Conservation (phyloP, 768 basidiomycete species). For the Xerocomellus amylosporus region DNA sequence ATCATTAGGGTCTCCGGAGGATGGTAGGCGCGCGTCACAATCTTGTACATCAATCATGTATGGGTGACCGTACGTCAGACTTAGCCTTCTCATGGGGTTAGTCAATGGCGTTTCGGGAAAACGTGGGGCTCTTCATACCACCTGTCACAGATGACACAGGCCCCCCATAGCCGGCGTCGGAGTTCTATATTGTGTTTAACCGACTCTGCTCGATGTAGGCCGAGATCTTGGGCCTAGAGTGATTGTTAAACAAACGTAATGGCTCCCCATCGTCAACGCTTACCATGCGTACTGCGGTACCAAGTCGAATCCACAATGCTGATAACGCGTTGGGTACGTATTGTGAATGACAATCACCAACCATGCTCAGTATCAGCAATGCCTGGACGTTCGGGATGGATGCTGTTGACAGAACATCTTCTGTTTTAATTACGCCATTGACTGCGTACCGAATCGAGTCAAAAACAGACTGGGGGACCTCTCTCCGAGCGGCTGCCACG, state of each 20-base stretch:
- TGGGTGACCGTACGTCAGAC: constrained; percentile 88
- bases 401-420: constrained; percentile 88
- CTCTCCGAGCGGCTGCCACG: constrained; percentile 81
- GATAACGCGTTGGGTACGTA: constrained; percentile 84
- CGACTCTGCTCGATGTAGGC: constrained; percentile 88
- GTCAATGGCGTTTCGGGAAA: not conserved
- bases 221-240: constrained; percentile 89
- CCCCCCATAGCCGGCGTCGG: constrained; percentile 88
- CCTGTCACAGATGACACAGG: constrained; percentile 91
- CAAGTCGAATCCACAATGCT: constrained; percentile 81
- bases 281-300: constrained; percentile 92
- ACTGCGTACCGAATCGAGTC: constrained; percentile 86
- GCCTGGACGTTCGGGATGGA: constrained; percentile 86
- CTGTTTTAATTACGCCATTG: constrained; percentile 80
- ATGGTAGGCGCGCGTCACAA: constrained; percentile 92
- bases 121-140: constrained; percentile 53
- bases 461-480: constrained; percentile 82
- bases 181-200: constrained; percentile 83
- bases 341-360: constrained; percentile 87
- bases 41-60: constrained; percentile 96
- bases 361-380: constrained; percentile 81
- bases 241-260: constrained; percentile 15
- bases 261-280: constrained; percentile 26
- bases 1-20: constrained; percentile 76
- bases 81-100: constrained; percentile 54